Base-by-base conservation (phyloP, 768 basidiomycete genomes). In the Lactifluus piperatus region DNA sequence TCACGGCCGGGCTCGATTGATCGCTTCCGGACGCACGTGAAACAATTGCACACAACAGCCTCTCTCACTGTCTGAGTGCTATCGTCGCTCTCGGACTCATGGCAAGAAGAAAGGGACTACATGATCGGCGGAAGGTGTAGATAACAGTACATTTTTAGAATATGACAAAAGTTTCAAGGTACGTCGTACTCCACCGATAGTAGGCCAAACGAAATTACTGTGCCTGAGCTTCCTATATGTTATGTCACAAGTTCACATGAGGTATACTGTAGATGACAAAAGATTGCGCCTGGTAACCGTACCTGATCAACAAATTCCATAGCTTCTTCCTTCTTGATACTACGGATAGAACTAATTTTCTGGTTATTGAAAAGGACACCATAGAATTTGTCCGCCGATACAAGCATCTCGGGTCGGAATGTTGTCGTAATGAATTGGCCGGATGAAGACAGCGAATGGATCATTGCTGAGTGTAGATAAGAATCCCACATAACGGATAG, bases 341-440 rank as follows among this genome's bases (percentile, higher is more conserved):
- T 79, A 36, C 86, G 79, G 46, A 97, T 94, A 0, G 88, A 88
- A 55, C 89, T 92, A 58, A 98, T 86, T 70, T 97, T 97, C 69
- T 95, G 91, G 66, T 88, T 91, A 72, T 95, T 92, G 75, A 97
- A 97, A 59, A 95, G 74, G 10, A 98, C 97, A 14, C 97, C 97
- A 62, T 97, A 97, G 71, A 95, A 97, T 69, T 95, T 93, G 71
- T 97, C 94, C 0, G 94, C 93, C 0, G 89, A 88, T 2, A 91
- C 88, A 58, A 98, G 77, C 89, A 99, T 94, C 74, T 99, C 97
- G 0, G 94, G 90, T 58, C 94, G 81, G 82, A 99, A 99, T 3
- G 97, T 99, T 2, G 97, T 99, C 32, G 92, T 95, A 69, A 99
- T 94, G 73, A 97, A 98, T 71, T 99, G 97, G 0, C 89, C 95